Evolutionary conservation across 2,329 filamentous ascomycete genomes (phyloP), one percentile per base, ranked within the genome.

Genomic region (Davidsoniella virescens): DNA sequence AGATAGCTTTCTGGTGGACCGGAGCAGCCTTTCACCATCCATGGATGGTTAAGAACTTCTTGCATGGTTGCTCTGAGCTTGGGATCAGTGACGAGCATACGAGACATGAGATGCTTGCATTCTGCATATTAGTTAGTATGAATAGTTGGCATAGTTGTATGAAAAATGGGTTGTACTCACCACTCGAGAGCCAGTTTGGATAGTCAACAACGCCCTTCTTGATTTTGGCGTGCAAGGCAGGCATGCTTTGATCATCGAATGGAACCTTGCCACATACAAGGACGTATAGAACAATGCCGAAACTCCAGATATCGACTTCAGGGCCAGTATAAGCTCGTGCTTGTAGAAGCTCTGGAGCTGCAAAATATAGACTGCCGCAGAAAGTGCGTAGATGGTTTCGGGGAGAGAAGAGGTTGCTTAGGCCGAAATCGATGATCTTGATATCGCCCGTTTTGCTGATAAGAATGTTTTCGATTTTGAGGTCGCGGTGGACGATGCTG

Each of bases 371-470:
- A 70, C 88, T 95, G 44, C 92, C 92, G 60, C 92, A 98, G 61
- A 96, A 98, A 0, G 92, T 98, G 67, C 94, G 95, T 52, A 96
- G 73, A 55, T 93, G 82, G 54, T 76, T 77, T 42, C 81, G 74
- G 0, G 92, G 92, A 5, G 87, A 82, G 65, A 95, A 98, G 4
- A 96, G 76, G 60, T 98, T 98, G 69, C 90, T 96, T 50, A 98
- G 72, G 26, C 90, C 92, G 64, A 98, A 98, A 63, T 98, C 92
- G 58, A 98, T 98, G 59, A 98, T 96, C 64, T 96, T 96, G 66
- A 98, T 98, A 62, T 98, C 92, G 39, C 92, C 92, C 2, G 85
- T 95, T 70, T 96, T 96, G 72, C 87, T 95, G 67, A 98, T 98
- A 54, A 98, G 76, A 50, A 98, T 98, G 62, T 98, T 98, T 65